Evolutionary conservation across 2,329 filamentous ascomycete genomes (phyloP), one percentile per base, ranked within the genome.

Genomic region (Pyrenochaeta sp.): DNA sequence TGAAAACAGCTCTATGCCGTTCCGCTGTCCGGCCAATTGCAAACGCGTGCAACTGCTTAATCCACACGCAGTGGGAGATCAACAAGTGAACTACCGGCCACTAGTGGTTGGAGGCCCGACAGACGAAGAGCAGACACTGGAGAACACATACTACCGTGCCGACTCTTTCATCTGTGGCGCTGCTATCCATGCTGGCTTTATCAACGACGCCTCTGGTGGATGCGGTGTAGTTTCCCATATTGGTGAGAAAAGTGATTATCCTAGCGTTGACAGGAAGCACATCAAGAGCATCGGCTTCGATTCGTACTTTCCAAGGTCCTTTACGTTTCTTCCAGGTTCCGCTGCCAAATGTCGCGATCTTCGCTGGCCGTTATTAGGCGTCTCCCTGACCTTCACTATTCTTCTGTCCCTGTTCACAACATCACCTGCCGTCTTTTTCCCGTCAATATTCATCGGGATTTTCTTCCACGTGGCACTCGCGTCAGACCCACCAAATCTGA

Each of bases 401-500:
- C 76, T 93, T 0, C 77, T 98, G 10, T 93, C 92, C 3, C 80
- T 99, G 5, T 93, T 96, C 75, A 94, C 91, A 1, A 88, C 88
- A 0, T 92, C 90, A 0, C 88, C 93, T 0, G 83, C 86, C 1
- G 83, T 94, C 1, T 95, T 98, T 79, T 97, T 96, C 83, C 92
- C 92, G 76, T 89, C 88, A 49, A 84, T 88, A 36, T 98, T 97
- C 68, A 83, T 89, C 51, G 91, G 90, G 68, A 82, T 96, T 37
- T 98, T 97, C 79, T 91, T 91, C 81, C 93, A 97, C 63, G 91
- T 96, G 15, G 93, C 92, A 6, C 85, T 98, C 67, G 94, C 92
- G 9, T 93, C 92, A 1, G 94, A 99, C 73, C 90, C 93, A 2
- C 94, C 95, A 0, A 84, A 84, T 25, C 84, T 90, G 58, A 82